Base-by-base conservation (phyloP, 371 early-diverging fungal species). In the Amoeboaphelidium protococcarum region DNA sequence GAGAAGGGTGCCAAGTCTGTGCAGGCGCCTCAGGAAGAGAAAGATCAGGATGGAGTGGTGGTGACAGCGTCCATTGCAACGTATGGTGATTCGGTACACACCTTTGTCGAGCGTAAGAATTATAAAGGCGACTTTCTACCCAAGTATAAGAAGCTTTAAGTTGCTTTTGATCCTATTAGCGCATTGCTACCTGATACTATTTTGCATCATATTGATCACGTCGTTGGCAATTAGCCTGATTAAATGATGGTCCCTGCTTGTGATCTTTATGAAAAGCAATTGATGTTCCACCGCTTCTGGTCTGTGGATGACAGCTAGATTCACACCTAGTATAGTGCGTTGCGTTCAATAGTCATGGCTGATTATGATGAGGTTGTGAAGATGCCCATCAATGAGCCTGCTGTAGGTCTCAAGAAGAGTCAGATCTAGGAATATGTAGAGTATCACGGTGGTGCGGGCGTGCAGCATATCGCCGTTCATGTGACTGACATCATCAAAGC, bases 351-450 rank as follows among this genome's bases (percentile, higher is more conserved):
- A 48, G 92, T 90, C 63, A 88, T 94, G 88, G 80, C 90, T 26
- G 88, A 88, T 56, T 78, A 75, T 49, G 72, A 72, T 54, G 91
- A 91, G 53, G 65, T 57, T 42, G 76, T 94, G 68, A 90, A 91
- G 70, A 82, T 91, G 73, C 91, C 91, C 49, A 83, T 94, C 64
- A 91, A 91, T 60, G 95, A 94, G 66, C 95, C 95, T 6, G 95
- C 91, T n/a, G 43, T 62, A 25, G 95, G 95, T 19, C 70, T 73
- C 58, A 83, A 80, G 64, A 89, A 87, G 67, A 80, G 80, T 23
- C 91, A 94, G 69, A 89, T 91, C 53, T 83, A 91, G 56, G 95
- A 94, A 64, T 94, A 78, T 62, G 85, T 90, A 46, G 90, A 90
- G 54, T 91, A 77, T 63, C 83, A 88, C 56, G 91, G 80, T 25